A percentile compares a stretch with the other conserved stretches of the same genome.
Conservation (phyloP, 176 grass and related monocot species). For the Carex cristatella region DNA sequence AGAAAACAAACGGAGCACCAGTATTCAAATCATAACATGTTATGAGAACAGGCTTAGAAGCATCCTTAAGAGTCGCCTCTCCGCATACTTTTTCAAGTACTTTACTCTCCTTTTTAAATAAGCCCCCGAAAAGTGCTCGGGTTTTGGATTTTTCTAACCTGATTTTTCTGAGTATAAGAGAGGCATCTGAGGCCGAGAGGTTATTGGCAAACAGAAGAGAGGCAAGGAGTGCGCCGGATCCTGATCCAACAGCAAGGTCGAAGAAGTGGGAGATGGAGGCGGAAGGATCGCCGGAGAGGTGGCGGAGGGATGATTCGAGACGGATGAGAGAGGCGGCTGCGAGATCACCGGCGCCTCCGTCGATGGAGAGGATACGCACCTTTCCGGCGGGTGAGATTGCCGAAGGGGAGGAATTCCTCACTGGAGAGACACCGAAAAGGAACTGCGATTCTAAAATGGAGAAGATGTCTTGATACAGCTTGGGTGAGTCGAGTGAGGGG, state of each 20-base stretch:
- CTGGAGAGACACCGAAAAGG: constrained; percentile 34
- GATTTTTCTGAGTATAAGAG: constrained; percentile 35
- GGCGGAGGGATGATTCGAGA: constrained; percentile 45
- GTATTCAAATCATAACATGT: constrained; percentile 66
- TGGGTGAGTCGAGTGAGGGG: background rate
- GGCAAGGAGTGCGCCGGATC: constrained; percentile 53
- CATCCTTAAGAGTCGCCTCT: constrained; percentile 48
- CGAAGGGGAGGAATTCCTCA: background rate
- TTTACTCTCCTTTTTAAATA: constrained; percentile 21
- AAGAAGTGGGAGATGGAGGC: constrained; percentile 50
- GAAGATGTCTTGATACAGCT: constrained; percentile 59
- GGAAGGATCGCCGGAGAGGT: constrained; percentile 41
- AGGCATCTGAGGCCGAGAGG: constrained; percentile 48
- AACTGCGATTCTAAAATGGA: constrained; percentile 80
- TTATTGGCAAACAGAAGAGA: constrained; percentile 49
- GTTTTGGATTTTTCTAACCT: constrained; percentile 21
- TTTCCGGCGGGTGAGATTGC: background rate
- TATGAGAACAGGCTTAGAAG: constrained; percentile 65
- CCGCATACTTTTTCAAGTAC: constrained; percentile 46
- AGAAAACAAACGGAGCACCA: constrained; percentile 73
- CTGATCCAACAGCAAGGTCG: constrained; percentile 60
- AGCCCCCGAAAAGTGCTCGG: background rate
- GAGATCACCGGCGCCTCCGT: constrained; percentile 35
- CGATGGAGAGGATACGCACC: constrained; percentile 68
- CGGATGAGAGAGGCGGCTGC: constrained; percentile 42